Percentiles rank a stretch among this genome's conserved stretches.
phyloP scores from a whole-genome alignment of 331 rosid species.

The Stylosanthes scabra region DNA sequence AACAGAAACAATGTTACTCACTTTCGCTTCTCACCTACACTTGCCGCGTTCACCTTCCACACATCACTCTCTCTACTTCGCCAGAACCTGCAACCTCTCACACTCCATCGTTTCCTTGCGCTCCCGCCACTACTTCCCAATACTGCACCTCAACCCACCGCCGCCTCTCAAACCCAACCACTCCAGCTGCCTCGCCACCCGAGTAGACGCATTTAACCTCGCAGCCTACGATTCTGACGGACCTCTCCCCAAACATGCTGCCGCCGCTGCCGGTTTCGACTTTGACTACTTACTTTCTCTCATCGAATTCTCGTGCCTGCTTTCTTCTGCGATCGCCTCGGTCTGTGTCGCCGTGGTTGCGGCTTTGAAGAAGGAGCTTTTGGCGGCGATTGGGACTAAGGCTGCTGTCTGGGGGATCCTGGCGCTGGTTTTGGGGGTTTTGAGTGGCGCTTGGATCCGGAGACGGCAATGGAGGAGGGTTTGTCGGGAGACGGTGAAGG shows the following conservation, averaged over 20 bases:
- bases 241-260: slow-evolving; percentile 18
- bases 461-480: slow-evolving; percentile 69
- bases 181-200: slow-evolving; percentile 36
- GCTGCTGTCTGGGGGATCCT: slow-evolving; percentile 47
- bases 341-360: slow-evolving; percentile 44
- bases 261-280: slow-evolving; percentile 27
- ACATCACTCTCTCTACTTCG: slow-evolving; percentile 35
- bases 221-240: slow-evolving; percentile 48
- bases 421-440: slow-evolving; percentile 58
- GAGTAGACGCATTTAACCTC: slow-evolving; percentile 29
- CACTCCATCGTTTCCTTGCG: slow-evolving; percentile 39
- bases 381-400: slow-evolving; percentile 44
- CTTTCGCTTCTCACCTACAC: slow-evolving; percentile 54
- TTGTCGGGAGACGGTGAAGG: slow-evolving; percentile 46
- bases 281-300: slow-evolving; percentile 63
- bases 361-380: slow-evolving; percentile 49
- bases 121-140: slow-evolving; percentile 35
- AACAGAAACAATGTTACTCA: slow-evolving; percentile 59
- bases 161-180: slow-evolving; percentile 19
- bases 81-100: slow-evolving; percentile 36
- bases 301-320: slow-evolving; percentile 60
- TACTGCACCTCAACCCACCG: slow-evolving; percentile 36
- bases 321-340: slow-evolving; percentile 59
- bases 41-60: slow-evolving; percentile 43
- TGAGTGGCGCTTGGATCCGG: slow-evolving; percentile 72